Base-by-base conservation (phyloP, 768 basidiomycete genomes). In the Suillus placidus region DNA sequence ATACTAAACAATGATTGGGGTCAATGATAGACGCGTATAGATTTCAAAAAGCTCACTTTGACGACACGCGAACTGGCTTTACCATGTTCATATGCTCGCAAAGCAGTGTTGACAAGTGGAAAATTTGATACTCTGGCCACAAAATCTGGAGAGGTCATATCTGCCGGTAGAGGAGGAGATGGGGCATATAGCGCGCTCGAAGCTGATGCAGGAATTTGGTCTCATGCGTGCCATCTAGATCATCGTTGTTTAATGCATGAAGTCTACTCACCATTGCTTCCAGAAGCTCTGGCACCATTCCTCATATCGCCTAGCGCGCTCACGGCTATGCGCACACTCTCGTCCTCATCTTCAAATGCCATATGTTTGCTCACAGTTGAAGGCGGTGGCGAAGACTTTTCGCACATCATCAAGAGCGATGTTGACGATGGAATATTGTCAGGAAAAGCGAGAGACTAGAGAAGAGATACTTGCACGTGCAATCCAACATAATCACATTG, bases 21-120 rank as follows among this genome's bases (percentile, higher is more conserved):
- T 74, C 62, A 71, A 67, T 30, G 26, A 42, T 10, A 14, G 30
- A 52, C 54, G 35, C 18, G 51, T 56, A 61, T 45, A 64, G 67
- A 32, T 67, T 52, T 57, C 58, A n/a, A 23, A 23, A 61, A 40
- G 64, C 81, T 61, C 66, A 93, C 93, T 83, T 95, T 94, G 68
- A 95, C 92, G 54, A 95, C 91, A 42, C 91, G 81, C 12, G 92
- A 94, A 68, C 86, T 88, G 8, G 90, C 91, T 76, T 95, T 95
- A 52, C 89, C 88, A 23, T 92, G 87, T 73, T 94, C 93, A 69
- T 94, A 94, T 0, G 85, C 88, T 13, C 88, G 78, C 20, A 94
- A 71, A 1, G 92, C 93, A 26, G 86, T 84, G 69, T 87, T 87
- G 10, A 95, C 87, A 60, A 93, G 80, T 0, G 93, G 93, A 10